Conservation (phyloP, 1,284 basidiomycete species). For the Uromyces viciae-fabae region DNA sequence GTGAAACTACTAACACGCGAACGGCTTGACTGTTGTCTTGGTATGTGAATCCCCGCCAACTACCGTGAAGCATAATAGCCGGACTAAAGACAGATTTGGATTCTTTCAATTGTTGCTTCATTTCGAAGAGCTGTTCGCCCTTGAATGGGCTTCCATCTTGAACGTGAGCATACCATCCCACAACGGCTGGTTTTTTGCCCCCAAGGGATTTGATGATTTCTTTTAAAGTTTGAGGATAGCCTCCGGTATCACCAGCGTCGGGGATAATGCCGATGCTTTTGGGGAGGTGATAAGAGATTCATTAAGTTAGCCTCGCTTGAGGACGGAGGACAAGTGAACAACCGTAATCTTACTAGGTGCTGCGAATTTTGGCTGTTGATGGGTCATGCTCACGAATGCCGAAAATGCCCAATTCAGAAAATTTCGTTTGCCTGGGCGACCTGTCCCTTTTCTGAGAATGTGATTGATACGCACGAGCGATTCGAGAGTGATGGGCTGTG, state of each 20-base stretch:
- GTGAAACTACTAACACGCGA: not conserved
- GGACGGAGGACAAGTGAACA: not conserved
- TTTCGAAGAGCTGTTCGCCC: slow-evolving; percentile 52
- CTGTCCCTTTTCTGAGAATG: not conserved
- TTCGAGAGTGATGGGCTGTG: not conserved
- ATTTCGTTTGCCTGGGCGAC: slow-evolving; percentile 2
- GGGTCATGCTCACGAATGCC: not conserved
- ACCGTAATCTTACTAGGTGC: not conserved
- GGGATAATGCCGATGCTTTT: slow-evolving; percentile 4
- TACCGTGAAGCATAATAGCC: slow-evolving; percentile 48
- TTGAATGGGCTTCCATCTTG: slow-evolving; percentile 51
- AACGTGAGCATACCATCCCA: slow-evolving; percentile 55
- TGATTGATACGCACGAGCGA: not conserved
- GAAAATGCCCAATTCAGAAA: not conserved
- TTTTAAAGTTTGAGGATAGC: not conserved
- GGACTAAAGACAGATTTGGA: slow-evolving; percentile 55
- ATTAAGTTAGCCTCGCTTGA: not conserved
- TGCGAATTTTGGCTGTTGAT: not conserved
- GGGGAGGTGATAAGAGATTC: not conserved
- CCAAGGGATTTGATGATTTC: slow-evolving; percentile 14
- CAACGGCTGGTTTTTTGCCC: not conserved
- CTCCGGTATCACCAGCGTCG: slow-evolving; percentile 25
- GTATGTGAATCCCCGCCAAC: not conserved
- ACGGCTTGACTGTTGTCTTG: slow-evolving; percentile 8
- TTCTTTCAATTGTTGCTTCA: slow-evolving; percentile 52